Evolutionary conservation across 371 early-diverging fungal species (phyloP).

Genomic region (Astathelohania contejeani): DNA sequence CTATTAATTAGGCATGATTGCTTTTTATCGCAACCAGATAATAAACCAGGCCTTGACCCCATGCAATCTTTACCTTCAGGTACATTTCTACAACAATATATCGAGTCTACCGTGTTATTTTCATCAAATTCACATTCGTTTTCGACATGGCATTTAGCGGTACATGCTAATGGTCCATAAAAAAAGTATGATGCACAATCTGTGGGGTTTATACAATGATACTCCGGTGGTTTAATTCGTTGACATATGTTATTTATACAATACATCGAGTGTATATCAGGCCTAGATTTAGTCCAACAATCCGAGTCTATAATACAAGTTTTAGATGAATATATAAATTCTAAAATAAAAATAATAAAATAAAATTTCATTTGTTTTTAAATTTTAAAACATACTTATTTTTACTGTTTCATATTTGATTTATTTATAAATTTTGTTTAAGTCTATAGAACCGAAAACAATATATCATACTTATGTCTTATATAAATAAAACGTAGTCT

Average conservation of each 20-base stretch:
- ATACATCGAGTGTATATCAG: conserved; percentile 46
- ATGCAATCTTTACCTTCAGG: conserved; percentile 48
- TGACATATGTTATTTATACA: conserved; percentile 49
- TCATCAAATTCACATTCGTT: conserved; percentile 26
- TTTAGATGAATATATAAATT: no score
- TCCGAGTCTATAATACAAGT: conserved; percentile 45
- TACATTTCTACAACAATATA: conserved; percentile 49
- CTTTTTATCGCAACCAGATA: conserved; percentile 47
- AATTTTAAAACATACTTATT: no score
- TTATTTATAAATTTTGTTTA: no score
- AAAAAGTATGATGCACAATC: conserved; percentile 52
- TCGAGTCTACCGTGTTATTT: conserved; percentile 9
- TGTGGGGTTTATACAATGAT: conserved; percentile 35
- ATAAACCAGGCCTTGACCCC: conserved; percentile 33
- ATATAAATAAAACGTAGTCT: no score
- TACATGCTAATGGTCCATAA: conserved; percentile 52
- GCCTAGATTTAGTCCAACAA: conserved; percentile 37
- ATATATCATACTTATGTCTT: no score
- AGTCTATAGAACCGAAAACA: no score
- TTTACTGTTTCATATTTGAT: no score
- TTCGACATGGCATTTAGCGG: conserved; percentile 38
- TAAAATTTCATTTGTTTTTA: no score
- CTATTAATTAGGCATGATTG: conserved; percentile 36
- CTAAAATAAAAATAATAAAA: no score
- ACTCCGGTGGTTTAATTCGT: conserved; percentile 41